These are phyloP conservation scores for Rhodotorula sp. DNA, from an alignment of 1,284 basidiomycete species.

Conservation along the genomic window DNA sequence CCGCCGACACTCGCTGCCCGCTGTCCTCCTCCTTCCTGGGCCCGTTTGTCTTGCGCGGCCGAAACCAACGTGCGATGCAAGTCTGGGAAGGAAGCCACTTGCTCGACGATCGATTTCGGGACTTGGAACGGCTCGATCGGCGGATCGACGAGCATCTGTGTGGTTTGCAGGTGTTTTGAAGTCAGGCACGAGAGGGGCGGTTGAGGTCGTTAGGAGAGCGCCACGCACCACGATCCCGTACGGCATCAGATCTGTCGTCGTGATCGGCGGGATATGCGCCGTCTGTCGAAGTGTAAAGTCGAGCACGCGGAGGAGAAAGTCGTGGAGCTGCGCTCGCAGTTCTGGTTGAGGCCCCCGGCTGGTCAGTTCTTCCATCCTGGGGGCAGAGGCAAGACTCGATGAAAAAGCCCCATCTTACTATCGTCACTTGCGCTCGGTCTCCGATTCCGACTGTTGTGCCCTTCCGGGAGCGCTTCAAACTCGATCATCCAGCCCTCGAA, in stretches of 20 bases:
- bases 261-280: conserved; percentile 33
- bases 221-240: conserved; percentile 26
- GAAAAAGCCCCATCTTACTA: not conserved
- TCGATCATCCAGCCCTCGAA: conserved; percentile 36
- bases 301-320: conserved; percentile 31
- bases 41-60: not conserved
- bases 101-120: conserved; percentile 8
- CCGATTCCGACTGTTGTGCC: not conserved
- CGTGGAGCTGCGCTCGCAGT: conserved; percentile 32
- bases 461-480: conserved; percentile 20
- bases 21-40: not conserved
- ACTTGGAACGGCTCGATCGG: conserved; percentile 4
- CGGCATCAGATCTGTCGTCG: conserved; percentile 26
- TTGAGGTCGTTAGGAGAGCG: too few relatives aligned
- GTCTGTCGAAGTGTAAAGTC: conserved; percentile 23
- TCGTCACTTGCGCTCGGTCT: not conserved
- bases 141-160: conserved; percentile 27
- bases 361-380: not conserved
- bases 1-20: conserved; percentile 1
- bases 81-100: conserved; percentile 10
- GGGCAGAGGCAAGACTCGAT: not conserved
- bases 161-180: too few relatives aligned
- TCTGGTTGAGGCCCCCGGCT: conserved; percentile 4
- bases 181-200: too few relatives aligned
- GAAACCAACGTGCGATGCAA: conserved; percentile 15